Base-by-base conservation (phyloP, 2,329 filamentous ascomycete species). In the Biscogniauxia marginata region DNA sequence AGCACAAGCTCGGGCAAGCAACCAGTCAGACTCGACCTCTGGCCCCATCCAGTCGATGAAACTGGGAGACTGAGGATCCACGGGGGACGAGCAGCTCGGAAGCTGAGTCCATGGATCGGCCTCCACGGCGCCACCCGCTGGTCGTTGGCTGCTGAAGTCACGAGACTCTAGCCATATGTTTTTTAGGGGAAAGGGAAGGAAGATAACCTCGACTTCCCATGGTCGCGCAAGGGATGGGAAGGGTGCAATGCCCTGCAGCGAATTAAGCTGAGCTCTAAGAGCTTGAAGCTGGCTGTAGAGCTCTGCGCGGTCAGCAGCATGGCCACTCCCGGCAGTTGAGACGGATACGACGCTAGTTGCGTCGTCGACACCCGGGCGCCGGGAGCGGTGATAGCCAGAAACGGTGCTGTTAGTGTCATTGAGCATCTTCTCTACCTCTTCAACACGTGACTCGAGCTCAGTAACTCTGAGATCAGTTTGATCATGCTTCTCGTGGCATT, bases 191-290 rank as follows among this genome's bases (percentile, higher is more conserved):
- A 90, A 93, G 1, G 90, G 90, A 7, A 93, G 70, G 55, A 92
- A 84, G 1, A 93, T 84, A 4, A 93, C 86, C 66, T 93, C 89
- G 1, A 93, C 75, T 61, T 89, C 83, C 87, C 89, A 92, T 0
- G 89, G 87, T 44, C 83, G 78, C 45, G 74, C 72, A 23, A 77
- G 76, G 0, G 87, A 85, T n/a, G 89, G 88, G 24, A 85, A 71
- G 8, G 81, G 75, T 5, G 80, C 79, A 11, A 69, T 50, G 9
- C 70, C 67, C 69, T 89, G 86, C 8, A 90, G 75, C 46, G 82
- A 76, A 24, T 76, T 71, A 49, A 85, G 73, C 58, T 82, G 79
- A 3, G 77, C 75, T 60, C 80, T 77, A 0, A 85, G 69, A 6
- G 70, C 69, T 60, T 82, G 75, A 1, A 86, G 72, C 59, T 84